These are phyloP conservation scores for Colletotrichum phormii DNA, from an alignment of 2,329 filamentous ascomycete genomes.

Conservation along the genomic window DNA sequence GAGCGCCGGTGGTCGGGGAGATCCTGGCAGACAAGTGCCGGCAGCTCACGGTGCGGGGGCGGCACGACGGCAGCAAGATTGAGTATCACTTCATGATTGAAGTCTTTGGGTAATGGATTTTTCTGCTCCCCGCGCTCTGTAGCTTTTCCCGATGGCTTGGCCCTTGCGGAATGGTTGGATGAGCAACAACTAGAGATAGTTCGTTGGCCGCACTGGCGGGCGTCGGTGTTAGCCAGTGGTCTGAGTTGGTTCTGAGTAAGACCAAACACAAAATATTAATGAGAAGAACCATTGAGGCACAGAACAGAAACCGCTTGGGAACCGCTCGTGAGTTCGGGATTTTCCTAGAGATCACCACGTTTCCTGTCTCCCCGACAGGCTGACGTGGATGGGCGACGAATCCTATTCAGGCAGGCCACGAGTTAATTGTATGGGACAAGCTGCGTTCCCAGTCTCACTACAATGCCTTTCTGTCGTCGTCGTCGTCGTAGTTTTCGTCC, in stretches of 20 bases:
- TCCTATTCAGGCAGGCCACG: neutral
- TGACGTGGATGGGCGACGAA: constrained; percentile 3
- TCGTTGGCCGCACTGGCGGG: neutral
- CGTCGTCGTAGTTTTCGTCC: neutral
- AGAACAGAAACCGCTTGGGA: neutral
- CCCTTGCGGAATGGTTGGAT: neutral
- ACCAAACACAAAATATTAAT: neutral
- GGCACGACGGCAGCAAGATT: constrained; percentile 62
- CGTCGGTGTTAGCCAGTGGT: neutral
- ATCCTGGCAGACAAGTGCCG: constrained; percentile 66
- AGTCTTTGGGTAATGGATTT: constrained; percentile 57
- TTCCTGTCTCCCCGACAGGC: neutral
- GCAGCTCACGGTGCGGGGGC: constrained; percentile 60
- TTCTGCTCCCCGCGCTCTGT: neutral
- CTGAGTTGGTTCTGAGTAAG: neutral
- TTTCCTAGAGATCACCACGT: neutral
- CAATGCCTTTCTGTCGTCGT: neutral
- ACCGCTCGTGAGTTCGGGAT: neutral
- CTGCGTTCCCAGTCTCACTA: neutral
- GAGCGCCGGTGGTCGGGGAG: constrained; percentile 65
- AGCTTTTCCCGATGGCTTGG: neutral
- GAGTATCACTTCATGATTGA: constrained; percentile 70
- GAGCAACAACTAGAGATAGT: neutral
- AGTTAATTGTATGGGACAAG: neutral
- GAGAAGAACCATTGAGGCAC: neutral